Base-by-base conservation (phyloP, 2,329 filamentous ascomycete species). In the Macroventuria anomochaeta region DNA sequence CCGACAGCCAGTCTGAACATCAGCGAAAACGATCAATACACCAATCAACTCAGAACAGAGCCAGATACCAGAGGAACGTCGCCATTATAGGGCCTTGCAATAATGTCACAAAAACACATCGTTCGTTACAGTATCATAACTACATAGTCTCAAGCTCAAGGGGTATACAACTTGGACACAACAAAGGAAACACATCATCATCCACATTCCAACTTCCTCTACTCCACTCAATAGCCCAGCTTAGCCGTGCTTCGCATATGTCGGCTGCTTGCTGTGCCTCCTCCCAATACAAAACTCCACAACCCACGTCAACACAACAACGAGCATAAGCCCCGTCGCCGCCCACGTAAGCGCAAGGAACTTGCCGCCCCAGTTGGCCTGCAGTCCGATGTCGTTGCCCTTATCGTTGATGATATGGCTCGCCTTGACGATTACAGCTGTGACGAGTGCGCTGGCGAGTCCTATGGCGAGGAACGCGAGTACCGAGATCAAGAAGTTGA, bases 371-470 rank as follows among this genome's bases (percentile, higher is more conserved):
- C 76, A 78, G 18, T 75, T 69, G 39, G 80, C 82, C 15, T 74
- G 70, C 8, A 86, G 69, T 0, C 82, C 80, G 21, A 83, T 75
- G 0, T 75, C 67, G 13, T 78, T 70, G 4, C 82, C 83, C 47
- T 83, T 77, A 23, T 80, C 68, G 57, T 85, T 85, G 57, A 88
- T 78, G 0, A 81, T 64, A 15, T 80, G 62, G 2, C 77, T 71
- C 3, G 79, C 83, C 69, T 85, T 83, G 48, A 81, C 77, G 10
- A 80, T 79, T 4, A 86, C 72, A 15, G 88, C 87, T 0, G 84
- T 89, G 21, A 86, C 84, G 20, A 93, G 88, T 62, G 91, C 91
- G 17, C 89, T 93, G 40, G 88, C 86, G 46, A 87, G 86, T 3
- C 88, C 88, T 64, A 88, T 81, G 11, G 85, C 75, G 6, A 85